Evolutionary conservation across 495 filamentous ascomycete species (phyloP), one percentile per base, ranked within the genome.

Genomic region (Daldinia grandis): DNA sequence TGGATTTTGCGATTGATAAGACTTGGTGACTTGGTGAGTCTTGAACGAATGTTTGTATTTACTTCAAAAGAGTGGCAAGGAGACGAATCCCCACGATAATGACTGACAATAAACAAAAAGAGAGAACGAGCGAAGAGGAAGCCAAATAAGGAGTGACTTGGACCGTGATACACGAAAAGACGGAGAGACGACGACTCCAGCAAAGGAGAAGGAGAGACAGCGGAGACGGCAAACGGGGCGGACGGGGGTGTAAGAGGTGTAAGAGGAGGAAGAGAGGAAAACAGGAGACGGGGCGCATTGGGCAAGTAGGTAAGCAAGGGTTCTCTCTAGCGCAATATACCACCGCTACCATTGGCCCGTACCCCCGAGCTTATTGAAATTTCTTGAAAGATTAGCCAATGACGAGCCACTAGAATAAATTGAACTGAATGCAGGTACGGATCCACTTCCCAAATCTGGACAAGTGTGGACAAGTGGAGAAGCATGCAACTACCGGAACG

Each of bases 11-110:
- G 54, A 31, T 55, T 37, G 28, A 37, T 27, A 49, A 19, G 37
- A 21, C n/a, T 57, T 61, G 14, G 37, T 31, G 37, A 21, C n/a
- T 57, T 61, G 14, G 37, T 31, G 37, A 40, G 25, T 37, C 53
- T 30, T 42, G 10, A 68, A 62, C 51, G 65, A 73, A 44, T 0
- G 70, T 66, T 44, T 31, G 21, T 42, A 28, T 59, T 64, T 68
- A 60, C 56, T 73, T 62, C 15, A 68, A 73, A 73, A 51, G 70
- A 73, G 61, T 65, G 70, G 38, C 64, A 27, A 7, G 61, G 65
- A 73, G 70, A 73, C 5, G 21, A 73, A 37, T 68, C 70, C 69
- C 65, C 65, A 58, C 17, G 64, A 61, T 68, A 73, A 66, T 17
- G 70, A 73, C 50, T 21, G 70, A 73, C 70, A 37, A 53, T 57